These are phyloP conservation scores for Pseudopediastrum boryanum DNA, from an alignment of 139 green algal genomes.

Conservation along the genomic window DNA sequence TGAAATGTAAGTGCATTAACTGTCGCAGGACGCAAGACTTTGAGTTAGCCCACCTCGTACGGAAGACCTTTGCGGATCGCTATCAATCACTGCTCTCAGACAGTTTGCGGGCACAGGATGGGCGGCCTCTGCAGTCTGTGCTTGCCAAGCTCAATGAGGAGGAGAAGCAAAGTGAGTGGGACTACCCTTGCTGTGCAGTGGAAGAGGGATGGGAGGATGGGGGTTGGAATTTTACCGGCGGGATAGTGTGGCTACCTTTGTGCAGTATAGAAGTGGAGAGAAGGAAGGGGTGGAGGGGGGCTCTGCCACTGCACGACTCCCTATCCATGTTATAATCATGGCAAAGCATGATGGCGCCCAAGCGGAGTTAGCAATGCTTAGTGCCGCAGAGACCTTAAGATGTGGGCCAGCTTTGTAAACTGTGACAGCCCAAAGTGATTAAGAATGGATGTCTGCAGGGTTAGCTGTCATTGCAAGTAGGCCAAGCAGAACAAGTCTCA, in stretches of 20 bases:
- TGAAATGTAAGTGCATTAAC: neutral
- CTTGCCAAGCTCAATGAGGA: constrained; percentile 36
- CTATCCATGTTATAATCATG: too few species aligned
- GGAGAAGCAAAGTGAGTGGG: constrained; percentile 22
- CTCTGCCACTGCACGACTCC: too few species aligned
- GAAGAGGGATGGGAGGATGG: neutral
- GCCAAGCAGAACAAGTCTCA: too few species aligned
- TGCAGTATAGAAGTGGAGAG: neutral
- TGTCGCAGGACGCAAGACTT: constrained; percentile 14
- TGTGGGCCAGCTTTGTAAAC: too few species aligned
- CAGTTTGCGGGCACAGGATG: constrained; percentile 32
- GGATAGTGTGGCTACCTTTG: neutral
- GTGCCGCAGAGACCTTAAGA: too few species aligned
- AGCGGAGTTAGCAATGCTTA: too few species aligned
- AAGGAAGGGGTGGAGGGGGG: too few species aligned
- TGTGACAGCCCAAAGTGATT: too few species aligned
- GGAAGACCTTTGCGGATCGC: constrained; percentile 22
- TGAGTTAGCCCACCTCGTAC: constrained; percentile 17
- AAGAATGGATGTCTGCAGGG: too few species aligned
- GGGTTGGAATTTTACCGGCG: neutral
- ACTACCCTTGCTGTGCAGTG: neutral
- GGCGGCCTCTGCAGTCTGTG: constrained; percentile 11
- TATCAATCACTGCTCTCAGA: constrained; percentile 12
- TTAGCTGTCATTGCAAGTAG: too few species aligned
- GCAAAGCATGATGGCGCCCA: too few species aligned